A percentile compares a stretch with the other conserved stretches of the same genome.
Evolutionary conservation across 2,329 filamentous ascomycete genomes (phyloP).

Genomic region (Fusarium nematophilum): DNA sequence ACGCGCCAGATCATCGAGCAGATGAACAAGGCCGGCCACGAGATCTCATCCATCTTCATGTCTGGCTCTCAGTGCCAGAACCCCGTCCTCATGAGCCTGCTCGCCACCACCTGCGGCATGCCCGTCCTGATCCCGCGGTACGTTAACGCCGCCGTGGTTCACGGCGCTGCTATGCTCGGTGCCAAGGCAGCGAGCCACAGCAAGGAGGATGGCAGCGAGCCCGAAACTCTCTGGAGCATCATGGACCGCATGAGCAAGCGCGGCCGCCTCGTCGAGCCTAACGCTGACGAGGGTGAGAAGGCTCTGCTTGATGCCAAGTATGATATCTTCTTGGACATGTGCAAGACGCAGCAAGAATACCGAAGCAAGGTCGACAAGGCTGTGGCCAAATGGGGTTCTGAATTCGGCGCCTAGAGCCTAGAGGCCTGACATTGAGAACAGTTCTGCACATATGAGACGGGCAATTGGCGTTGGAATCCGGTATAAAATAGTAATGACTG

Average conservation of each 20-base stretch:
- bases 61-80: slow-evolving; percentile 98
- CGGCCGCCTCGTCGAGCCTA: slow-evolving; percentile 83
- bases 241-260: slow-evolving; percentile 99
- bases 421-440: neutral
- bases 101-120: slow-evolving; percentile 91
- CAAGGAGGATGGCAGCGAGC: slow-evolving; percentile 72
- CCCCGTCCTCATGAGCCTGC: slow-evolving; percentile 87
- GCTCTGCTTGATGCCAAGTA: slow-evolving; percentile 89
- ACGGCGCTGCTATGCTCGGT: slow-evolving; percentile 98
- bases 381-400: slow-evolving; percentile 51
- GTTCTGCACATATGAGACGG: slow-evolving; percentile 10
- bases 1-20: slow-evolving; percentile 94
- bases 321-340: slow-evolving; percentile 94
- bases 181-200: slow-evolving; percentile 94
- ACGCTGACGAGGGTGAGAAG: slow-evolving; percentile 78
- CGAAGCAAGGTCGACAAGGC: slow-evolving; percentile 80
- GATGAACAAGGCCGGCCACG: slow-evolving; percentile 92
- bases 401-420: slow-evolving; percentile 43
- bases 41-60: slow-evolving; percentile 96
- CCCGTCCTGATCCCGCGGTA: slow-evolving; percentile 94
- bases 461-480: slow-evolving; percentile 23
- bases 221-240: slow-evolving; percentile 92
- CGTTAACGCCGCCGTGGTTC: slow-evolving; percentile 93
- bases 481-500: slow-evolving; percentile 23
- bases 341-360: slow-evolving; percentile 85